Conservation (phyloP, 2,329 filamentous ascomycete species). For the Fusarium sp. region DNA sequence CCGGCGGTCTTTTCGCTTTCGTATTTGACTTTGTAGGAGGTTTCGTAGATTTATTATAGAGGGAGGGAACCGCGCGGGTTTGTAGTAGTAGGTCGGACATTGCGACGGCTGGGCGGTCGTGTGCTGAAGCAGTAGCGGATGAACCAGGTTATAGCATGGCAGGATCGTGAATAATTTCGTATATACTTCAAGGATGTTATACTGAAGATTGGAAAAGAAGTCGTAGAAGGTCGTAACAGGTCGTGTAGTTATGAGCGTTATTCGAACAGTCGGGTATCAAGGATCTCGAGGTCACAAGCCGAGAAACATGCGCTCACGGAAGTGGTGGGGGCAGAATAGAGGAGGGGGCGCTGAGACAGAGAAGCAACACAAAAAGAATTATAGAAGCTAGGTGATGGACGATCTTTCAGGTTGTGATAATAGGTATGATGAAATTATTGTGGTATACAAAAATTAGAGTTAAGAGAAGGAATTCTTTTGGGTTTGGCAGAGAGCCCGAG, state of each 20-base stretch:
- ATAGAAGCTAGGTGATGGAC: background rate
- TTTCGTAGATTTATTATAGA: slow-evolving; percentile 37
- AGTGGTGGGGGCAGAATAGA: slow-evolving; percentile 28
- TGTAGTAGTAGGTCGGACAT: slow-evolving; percentile 48
- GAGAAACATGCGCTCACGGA: slow-evolving; percentile 14
- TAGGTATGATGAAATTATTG: slow-evolving; percentile 21
- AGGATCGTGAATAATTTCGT: background rate
- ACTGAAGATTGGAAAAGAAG: background rate
- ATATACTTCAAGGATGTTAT: background rate
- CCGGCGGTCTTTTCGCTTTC: slow-evolving; percentile 38
- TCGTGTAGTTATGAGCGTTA: background rate
- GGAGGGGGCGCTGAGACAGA: slow-evolving; percentile 29
- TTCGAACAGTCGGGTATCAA: slow-evolving; percentile 22
- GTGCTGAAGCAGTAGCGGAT: background rate
- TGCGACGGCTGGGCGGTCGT: slow-evolving; percentile 20
- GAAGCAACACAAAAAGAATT: background rate
- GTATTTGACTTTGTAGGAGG: slow-evolving; percentile 38
- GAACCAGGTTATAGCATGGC: slow-evolving; percentile 31
- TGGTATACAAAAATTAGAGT: background rate
- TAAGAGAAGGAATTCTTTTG: slow-evolving; percentile 24
- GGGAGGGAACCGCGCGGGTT: slow-evolving; percentile 36
- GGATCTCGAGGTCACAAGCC: slow-evolving; percentile 31
- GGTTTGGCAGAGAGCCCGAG: slow-evolving; percentile 9
- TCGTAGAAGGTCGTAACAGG: background rate
- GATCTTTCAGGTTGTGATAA: background rate